Evolutionary conservation across 106 monocot species (phyloP).

Genomic region (Acorus gramineus): DNA sequence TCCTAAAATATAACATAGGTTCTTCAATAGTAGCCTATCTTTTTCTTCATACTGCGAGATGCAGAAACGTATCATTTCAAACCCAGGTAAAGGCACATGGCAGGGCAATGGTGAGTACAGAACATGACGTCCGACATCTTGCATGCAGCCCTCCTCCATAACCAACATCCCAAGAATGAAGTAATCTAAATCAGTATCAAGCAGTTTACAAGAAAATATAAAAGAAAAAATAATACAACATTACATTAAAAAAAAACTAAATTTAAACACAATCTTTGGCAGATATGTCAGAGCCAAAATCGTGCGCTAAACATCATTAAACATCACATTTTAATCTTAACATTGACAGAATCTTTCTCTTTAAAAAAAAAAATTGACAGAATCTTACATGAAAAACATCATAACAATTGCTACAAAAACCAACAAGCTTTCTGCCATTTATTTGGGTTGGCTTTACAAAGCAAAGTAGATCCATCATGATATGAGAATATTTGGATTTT

Average conservation of each 20-base stretch:
- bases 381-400: no score
- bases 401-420: no score
- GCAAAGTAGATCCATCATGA: no score
- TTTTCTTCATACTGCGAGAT: slow-evolving; percentile 90
- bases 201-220: neutral
- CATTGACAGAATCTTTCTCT: no score
- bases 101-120: slow-evolving; percentile 79
- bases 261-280: no score
- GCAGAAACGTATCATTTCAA: slow-evolving; percentile 67
- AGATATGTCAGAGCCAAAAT: no score
- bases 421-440: no score
- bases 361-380: no score
- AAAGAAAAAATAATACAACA: neutral
- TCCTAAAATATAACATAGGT: slow-evolving; percentile 72
- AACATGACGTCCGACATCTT: slow-evolving; percentile 69
- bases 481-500: no score
- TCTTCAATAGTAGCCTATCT: slow-evolving; percentile 66
- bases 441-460: no score
- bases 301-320: no score
- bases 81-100: slow-evolving; percentile 73
- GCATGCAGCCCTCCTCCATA: slow-evolving; percentile 59
- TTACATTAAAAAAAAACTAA: neutral
- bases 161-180: neutral
- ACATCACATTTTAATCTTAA: no score
- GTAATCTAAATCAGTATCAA: neutral